These are phyloP conservation scores for Grosmannia clavigera DNA, from an alignment of 2,329 filamentous ascomycete genomes.

Conservation along the genomic window DNA sequence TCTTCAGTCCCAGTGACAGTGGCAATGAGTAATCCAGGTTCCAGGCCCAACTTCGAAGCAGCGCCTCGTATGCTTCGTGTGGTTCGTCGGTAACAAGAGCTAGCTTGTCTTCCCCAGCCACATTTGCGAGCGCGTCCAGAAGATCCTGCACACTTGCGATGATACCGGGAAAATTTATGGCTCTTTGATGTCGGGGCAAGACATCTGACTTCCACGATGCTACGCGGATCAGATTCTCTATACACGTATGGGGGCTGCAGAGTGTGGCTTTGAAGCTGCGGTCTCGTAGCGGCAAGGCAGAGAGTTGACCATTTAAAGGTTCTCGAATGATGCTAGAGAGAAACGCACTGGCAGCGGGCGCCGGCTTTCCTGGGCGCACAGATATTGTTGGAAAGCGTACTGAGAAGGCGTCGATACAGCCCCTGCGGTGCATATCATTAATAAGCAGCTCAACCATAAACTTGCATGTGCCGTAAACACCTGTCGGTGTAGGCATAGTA, in stretches of 20 bases:
- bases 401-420: slow-evolving; percentile 43
- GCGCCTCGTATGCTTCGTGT: slow-evolving; percentile 39
- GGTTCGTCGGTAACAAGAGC: slow-evolving; percentile 40
- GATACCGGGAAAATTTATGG: slow-evolving; percentile 46
- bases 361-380: slow-evolving; percentile 47
- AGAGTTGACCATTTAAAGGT: slow-evolving; percentile 41
- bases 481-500: slow-evolving; percentile 44
- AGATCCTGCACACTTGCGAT: slow-evolving; percentile 47
- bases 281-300: slow-evolving; percentile 38
- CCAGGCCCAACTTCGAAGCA: slow-evolving; percentile 48
- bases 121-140: slow-evolving; percentile 42
- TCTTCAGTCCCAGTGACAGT: slow-evolving; percentile 35
- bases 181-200: slow-evolving; percentile 33
- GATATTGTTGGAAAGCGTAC: slow-evolving; percentile 50
- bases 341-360: slow-evolving; percentile 50
- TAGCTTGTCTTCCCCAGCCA: slow-evolving; percentile 43
- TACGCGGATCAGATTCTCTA: slow-evolving; percentile 39
- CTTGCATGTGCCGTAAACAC: slow-evolving; percentile 50
- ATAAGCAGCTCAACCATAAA: slow-evolving; percentile 48
- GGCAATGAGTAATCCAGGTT: slow-evolving; percentile 41
- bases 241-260: slow-evolving; percentile 38
- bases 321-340: slow-evolving; percentile 53
- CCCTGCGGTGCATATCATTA: slow-evolving; percentile 50
- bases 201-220: slow-evolving; percentile 25
- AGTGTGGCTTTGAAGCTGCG: slow-evolving; percentile 40